Evolutionary conservation across 257 asterid genomes (phyloP).

Genomic region (Pogostemon cablin): DNA sequence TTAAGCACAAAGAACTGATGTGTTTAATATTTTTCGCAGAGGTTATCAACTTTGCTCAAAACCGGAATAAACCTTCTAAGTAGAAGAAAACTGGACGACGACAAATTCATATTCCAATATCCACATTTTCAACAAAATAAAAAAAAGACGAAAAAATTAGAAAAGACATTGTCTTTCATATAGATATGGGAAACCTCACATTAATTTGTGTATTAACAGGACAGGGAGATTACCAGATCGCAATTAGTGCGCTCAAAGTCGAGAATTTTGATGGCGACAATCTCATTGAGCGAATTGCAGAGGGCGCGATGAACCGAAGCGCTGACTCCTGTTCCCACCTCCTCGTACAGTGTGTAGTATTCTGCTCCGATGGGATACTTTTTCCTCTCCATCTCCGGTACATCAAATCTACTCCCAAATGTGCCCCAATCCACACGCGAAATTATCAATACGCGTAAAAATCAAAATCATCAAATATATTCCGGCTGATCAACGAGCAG

Average conservation of each 20-base stretch:
- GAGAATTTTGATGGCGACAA: conserved; percentile 86
- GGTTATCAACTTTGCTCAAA: neutral
- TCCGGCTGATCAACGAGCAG: conserved; percentile 38
- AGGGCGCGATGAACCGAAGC: conserved; percentile 91
- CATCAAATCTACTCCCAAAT: conserved; percentile 20
- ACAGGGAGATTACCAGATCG: conserved; percentile 67
- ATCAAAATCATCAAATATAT: neutral
- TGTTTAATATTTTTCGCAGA: neutral
- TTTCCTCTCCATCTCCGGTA: conserved; percentile 67
- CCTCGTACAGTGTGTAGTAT: conserved; percentile 73
- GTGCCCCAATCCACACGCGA: conserved; percentile 20
- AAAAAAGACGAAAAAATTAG: neutral
- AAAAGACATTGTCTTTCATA: neutral
- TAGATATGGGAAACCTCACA: neutral
- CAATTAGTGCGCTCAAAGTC: conserved; percentile 89
- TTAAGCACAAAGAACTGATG: neutral
- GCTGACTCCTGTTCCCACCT: conserved; percentile 90
- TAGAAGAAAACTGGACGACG: neutral
- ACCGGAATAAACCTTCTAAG: neutral
- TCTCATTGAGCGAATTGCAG: conserved; percentile 65
- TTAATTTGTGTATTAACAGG: neutral
- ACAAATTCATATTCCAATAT: neutral
- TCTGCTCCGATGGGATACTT: conserved; percentile 95
- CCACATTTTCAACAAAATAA: neutral
- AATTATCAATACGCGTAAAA: neutral